Conservation (phyloP, 768 basidiomycete species). For the Podaxis sp. region DNA sequence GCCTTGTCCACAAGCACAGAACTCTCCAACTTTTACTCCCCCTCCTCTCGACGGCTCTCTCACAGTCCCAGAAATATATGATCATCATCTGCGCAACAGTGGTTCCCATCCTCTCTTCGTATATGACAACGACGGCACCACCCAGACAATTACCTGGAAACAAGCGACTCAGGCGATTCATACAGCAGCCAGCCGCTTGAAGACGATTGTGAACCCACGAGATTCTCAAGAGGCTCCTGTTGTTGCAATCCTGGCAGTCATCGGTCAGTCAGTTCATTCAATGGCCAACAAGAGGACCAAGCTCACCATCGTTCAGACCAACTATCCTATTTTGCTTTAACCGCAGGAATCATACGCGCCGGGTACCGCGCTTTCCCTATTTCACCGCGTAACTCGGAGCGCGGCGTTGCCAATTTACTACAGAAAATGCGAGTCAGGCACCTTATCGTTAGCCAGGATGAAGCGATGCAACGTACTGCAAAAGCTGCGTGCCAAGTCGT, state of each 20-base stretch:
- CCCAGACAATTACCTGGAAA: constrained; percentile 18
- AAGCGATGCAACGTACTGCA: constrained; percentile 19
- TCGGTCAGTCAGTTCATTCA: constrained; percentile 19
- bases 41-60: constrained; percentile 33
- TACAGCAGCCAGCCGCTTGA: constrained; percentile 16
- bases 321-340: constrained; percentile 30
- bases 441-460: constrained; percentile 25
- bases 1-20: constrained; percentile 13
- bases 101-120: constrained; percentile 28
- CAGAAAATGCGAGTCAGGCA: constrained; percentile 20
- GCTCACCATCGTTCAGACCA: constrained; percentile 25
- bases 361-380: constrained; percentile 36
- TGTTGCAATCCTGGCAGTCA: constrained; percentile 28
- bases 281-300: neutral
- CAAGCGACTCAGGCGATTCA: constrained; percentile 19
- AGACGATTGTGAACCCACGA: neutral
- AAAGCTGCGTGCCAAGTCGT: constrained; percentile 15
- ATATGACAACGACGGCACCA: constrained; percentile 17
- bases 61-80: constrained; percentile 31
- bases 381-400: constrained; percentile 43
- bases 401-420: constrained; percentile 45
- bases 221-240: constrained; percentile 16
- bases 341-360: constrained; percentile 36
- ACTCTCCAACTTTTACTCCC: constrained; percentile 13
- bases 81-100: constrained; percentile 26